phyloP scores from a whole-genome alignment of 495 filamentous ascomycete species.

The Penicillium lagena region DNA sequence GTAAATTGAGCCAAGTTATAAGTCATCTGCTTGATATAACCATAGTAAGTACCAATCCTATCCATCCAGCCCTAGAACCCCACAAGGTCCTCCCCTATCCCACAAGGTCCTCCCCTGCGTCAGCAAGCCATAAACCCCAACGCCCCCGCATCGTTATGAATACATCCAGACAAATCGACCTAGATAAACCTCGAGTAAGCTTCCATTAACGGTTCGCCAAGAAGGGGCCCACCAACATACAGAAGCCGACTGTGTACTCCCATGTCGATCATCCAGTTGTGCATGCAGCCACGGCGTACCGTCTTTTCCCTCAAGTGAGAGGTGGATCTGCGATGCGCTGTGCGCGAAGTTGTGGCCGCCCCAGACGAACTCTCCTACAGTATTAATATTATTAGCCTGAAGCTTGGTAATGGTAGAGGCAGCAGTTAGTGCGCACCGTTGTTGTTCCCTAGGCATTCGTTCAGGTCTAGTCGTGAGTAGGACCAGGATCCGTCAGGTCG shows the following conservation, averaged over 20 bases:
- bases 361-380: constrained; percentile 5
- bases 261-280: constrained; percentile 1
- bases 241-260: constrained; percentile 2
- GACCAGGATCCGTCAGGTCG: constrained; percentile 3
- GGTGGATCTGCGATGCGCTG: constrained; percentile 6
- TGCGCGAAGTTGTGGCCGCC: constrained; percentile 3
- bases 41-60: no score
- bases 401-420: neutral
- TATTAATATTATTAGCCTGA: neutral
- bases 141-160: neutral
- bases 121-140: neutral
- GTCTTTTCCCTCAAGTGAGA: constrained; percentile 4
- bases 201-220: no score
- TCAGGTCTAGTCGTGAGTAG: constrained; percentile 4
- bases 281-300: constrained; percentile 1
- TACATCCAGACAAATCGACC: neutral
- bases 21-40: no score
- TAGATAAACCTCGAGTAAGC: neutral
- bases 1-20: no score
- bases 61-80: no score
- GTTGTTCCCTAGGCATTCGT: constrained; percentile 5
- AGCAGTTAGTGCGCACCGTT: neutral
- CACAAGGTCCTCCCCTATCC: neutral
- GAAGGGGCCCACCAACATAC: neutral
- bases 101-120: neutral